A percentile compares a stretch with the other conserved stretches of the same genome.
Evolutionary conservation across 192 early-diverging fungal genomes (phyloP).

Genomic region (Coemansia erecta): DNA sequence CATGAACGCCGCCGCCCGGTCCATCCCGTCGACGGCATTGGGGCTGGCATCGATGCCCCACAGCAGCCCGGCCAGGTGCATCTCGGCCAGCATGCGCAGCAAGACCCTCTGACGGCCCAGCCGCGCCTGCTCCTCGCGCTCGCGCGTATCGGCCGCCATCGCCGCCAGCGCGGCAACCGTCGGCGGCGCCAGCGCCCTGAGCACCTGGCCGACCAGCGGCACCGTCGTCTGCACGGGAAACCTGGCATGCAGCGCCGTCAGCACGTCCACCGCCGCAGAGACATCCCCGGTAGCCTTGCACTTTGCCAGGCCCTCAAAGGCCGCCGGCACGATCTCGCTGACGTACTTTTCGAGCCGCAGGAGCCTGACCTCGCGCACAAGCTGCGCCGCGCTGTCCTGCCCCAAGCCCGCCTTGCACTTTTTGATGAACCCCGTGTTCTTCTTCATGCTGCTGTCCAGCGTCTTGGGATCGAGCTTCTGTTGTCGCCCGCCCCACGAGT

Average conservation of each 20-base stretch:
- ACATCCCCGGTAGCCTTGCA: slow-evolving; percentile 75
- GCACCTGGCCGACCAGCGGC: slow-evolving; percentile 61
- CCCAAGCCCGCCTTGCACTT: slow-evolving; percentile 77
- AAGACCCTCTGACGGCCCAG: slow-evolving; percentile 63
- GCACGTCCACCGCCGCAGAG: slow-evolving; percentile 74
- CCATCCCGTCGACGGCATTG: slow-evolving; percentile 26
- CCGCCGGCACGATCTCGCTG: slow-evolving; percentile 83
- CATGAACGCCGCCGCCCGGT: slow-evolving; percentile 32
- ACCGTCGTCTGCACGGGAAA: slow-evolving; percentile 79
- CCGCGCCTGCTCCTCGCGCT: slow-evolving; percentile 79
- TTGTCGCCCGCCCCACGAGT: slow-evolving; percentile 32
- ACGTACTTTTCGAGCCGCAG: slow-evolving; percentile 97
- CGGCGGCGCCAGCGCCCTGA: slow-evolving; percentile 66
- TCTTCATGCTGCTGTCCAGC: slow-evolving; percentile 95
- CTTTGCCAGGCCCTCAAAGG: slow-evolving; percentile 68
- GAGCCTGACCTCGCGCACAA: slow-evolving; percentile 75
- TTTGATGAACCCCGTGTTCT: slow-evolving; percentile 94
- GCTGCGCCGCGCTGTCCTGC: slow-evolving; percentile 63
- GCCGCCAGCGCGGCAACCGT: slow-evolving; percentile 57
- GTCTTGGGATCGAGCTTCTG: slow-evolving; percentile 19
- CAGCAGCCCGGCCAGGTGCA: slow-evolving; percentile 79
- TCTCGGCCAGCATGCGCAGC: slow-evolving; percentile 73
- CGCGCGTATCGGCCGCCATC: slow-evolving; percentile 73
- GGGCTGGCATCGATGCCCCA: slow-evolving; percentile 47
- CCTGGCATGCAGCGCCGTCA: slow-evolving; percentile 84